Conservation (phyloP, 805 yeast genomes). For the Candida gorgasii region DNA sequence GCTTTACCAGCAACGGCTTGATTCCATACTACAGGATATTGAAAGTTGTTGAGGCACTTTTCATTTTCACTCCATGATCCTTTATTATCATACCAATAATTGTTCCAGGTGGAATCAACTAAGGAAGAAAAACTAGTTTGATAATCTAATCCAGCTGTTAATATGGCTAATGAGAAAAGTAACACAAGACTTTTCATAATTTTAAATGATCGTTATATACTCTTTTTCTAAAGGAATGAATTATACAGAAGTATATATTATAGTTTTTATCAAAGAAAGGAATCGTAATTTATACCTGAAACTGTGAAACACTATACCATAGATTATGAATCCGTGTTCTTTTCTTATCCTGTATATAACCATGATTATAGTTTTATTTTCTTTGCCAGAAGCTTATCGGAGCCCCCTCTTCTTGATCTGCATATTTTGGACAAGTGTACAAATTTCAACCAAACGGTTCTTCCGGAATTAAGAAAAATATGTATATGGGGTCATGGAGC, state of each 20-base stretch:
- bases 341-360: neutral
- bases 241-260: too few relatives aligned
- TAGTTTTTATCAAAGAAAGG: neutral
- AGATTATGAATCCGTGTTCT: neutral
- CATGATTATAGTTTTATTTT: neutral
- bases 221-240: too few relatives aligned
- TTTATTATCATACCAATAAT: conserved; percentile 20
- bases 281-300: neutral
- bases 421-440: too few relatives aligned
- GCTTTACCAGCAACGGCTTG: conserved; percentile 29
- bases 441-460: too few relatives aligned
- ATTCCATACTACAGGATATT: conserved; percentile 25
- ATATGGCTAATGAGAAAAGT: neutral
- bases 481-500: too few relatives aligned
- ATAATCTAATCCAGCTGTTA: conserved; percentile 2
- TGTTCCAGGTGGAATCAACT: conserved; percentile 16
- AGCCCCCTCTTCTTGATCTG: neutral
- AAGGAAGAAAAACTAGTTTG: conserved; percentile 1
- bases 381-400: neutral
- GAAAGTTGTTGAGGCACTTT: conserved; percentile 15
- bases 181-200: neutral
- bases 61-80: conserved; percentile 20
- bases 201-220: too few relatives aligned
- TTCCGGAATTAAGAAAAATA: too few relatives aligned
- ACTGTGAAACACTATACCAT: neutral